phyloP scores from a whole-genome alignment of 164 flowering plant genomes.

The Malania oleifera region DNA sequence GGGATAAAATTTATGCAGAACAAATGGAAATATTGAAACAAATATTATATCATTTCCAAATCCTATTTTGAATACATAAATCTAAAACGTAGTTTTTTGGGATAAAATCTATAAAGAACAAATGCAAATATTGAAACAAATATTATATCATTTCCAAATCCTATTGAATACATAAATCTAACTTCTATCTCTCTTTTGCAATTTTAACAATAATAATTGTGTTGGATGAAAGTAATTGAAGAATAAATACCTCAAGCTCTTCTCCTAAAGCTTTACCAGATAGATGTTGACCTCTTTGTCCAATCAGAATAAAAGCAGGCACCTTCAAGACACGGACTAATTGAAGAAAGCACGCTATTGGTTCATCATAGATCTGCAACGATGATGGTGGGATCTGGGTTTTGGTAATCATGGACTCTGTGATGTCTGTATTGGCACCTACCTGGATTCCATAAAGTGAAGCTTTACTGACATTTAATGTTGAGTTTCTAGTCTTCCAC shows the following conservation, averaged over 20 bases:
- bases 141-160: no score
- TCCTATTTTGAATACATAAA: no score
- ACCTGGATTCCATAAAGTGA: slow-evolving; percentile 42
- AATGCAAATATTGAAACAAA: no score
- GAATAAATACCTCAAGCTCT: slow-evolving; percentile 48
- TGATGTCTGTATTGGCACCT: slow-evolving; percentile 46
- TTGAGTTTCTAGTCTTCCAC: slow-evolving; percentile 26
- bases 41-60: no score
- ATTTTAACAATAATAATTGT: no score
- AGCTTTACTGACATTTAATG: slow-evolving; percentile 10
- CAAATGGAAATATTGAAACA: no score
- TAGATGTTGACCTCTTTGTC: slow-evolving; percentile 24
- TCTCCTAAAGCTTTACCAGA: slow-evolving; percentile 21
- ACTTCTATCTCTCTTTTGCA: no score
- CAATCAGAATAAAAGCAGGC: slow-evolving; percentile 59
- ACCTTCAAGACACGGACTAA: slow-evolving; percentile 40
- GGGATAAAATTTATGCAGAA: no score
- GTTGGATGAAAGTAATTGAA: neutral
- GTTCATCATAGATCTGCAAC: slow-evolving; percentile 54
- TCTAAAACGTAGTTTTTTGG: no score
- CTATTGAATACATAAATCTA: no score
- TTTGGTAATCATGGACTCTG: slow-evolving; percentile 26
- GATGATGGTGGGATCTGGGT: slow-evolving; percentile 37
- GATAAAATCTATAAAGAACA: no score
- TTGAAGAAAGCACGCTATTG: slow-evolving; percentile 57